Evolutionary conservation across 129 eudicot genomes (phyloP), one percentile per base, ranked within the genome.

Genomic region (Flaveria trinervia): DNA sequence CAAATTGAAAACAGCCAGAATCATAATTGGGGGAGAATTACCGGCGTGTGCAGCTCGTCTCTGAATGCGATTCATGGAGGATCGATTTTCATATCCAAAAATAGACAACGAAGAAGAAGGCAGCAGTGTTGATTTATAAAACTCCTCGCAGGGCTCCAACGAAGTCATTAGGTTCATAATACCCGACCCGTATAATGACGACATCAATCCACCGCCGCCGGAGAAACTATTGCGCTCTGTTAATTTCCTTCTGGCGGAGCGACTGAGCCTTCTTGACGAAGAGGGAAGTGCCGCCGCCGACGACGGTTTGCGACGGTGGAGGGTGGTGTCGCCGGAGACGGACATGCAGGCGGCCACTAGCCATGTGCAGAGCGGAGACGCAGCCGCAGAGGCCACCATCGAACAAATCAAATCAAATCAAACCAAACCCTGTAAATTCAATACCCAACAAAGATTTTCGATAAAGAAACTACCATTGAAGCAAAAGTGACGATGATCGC

Each of bases 291-390:
- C 41, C 7, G 41, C 41, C 41, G 41, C 7, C 0, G 76, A 50
- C 9, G 82, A 17, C 13, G 70, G 52, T 30, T 22, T 73, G 16
- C 30, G 67, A 57, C 55, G 68, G 68, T 33, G 30, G 76, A 12
- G 20, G 64, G 22, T 28, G 68, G 36, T 36, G 23, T 79, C 83
- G 36, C 68, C 78, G 83, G 83, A 72, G 55, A 80, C 57, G 57
- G 83, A 80, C 28, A 80, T 73, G 79, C 69, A 73, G 60, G 79
- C 79, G 13, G 83, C 83, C 28, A 79, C 78, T n/a, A 79, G 48
- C 83, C 83, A 80, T 33, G 83, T 80, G 52, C 78, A 73, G 1
- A 79, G 73, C 15, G 78, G 78, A 17, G 83, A 71, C 5, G 68
- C 78, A 22, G 64, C 77, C 82, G 41, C 41, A 7, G 41, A 36